phyloP scores from a whole-genome alignment of 1,284 basidiomycete genomes.

The Heterobasidion annosum region DNA sequence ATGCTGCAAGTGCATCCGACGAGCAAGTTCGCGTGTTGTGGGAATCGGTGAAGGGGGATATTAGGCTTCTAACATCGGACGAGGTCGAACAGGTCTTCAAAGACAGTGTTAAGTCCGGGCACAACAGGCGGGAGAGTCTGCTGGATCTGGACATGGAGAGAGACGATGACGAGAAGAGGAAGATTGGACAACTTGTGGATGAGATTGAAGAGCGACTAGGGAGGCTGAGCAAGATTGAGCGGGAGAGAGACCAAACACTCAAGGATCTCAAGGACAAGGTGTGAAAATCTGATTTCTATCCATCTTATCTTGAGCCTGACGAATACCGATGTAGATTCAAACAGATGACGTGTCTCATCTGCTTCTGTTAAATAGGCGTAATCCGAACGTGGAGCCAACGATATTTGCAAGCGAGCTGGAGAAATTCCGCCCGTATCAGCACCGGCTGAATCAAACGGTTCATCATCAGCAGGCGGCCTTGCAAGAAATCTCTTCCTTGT shows the following conservation, averaged over 20 bases:
- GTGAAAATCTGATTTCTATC: neutral
- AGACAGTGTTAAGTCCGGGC: slow-evolving; percentile 38
- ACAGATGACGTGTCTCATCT: slow-evolving; percentile 94
- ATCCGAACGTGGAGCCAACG: slow-evolving; percentile 76
- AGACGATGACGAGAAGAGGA: slow-evolving; percentile 61
- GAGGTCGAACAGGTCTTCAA: slow-evolving; percentile 69
- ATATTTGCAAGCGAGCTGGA: slow-evolving; percentile 91
- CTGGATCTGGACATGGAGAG: slow-evolving; percentile 66
- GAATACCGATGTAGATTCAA: slow-evolving; percentile 59
- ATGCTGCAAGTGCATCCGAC: slow-evolving; percentile 76
- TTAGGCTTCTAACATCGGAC: slow-evolving; percentile 56
- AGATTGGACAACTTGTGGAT: slow-evolving; percentile 59
- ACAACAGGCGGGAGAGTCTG: slow-evolving; percentile 39
- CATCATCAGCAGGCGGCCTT: slow-evolving; percentile 69
- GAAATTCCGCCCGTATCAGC: slow-evolving; percentile 91
- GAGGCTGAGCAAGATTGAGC: slow-evolving; percentile 72
- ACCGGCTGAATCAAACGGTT: slow-evolving; percentile 67
- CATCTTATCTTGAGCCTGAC: slow-evolving; percentile 1
- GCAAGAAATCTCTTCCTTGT: slow-evolving; percentile 61
- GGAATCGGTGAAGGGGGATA: slow-evolving; percentile 63
- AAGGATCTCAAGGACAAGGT: slow-evolving; percentile 95
- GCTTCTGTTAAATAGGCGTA: slow-evolving; percentile 85
- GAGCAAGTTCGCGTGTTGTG: slow-evolving; percentile 70
- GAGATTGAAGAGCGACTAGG: slow-evolving; percentile 76
- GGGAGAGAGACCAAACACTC: slow-evolving; percentile 80